Evolutionary conservation across 768 basidiomycete genomes (phyloP).

Genomic region (Butyriboletus loyo): DNA sequence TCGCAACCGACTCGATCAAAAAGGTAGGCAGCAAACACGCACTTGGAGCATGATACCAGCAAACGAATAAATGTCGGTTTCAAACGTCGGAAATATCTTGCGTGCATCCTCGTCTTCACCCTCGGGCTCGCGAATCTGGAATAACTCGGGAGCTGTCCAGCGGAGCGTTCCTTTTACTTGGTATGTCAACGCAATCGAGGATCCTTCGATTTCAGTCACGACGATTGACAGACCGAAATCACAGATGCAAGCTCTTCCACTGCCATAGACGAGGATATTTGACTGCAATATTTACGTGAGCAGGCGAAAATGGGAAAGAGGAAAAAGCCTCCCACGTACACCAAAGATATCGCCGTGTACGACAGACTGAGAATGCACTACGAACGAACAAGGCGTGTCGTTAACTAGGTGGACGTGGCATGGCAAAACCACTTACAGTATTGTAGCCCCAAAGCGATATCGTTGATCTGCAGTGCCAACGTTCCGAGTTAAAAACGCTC

Average conservation of each 20-base stretch:
- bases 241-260: constrained; percentile 40
- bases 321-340: constrained; percentile 2
- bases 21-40: background rate
- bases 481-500: background rate
- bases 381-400: background rate
- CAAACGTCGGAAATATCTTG: constrained; percentile 14
- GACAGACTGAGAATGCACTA: constrained; percentile 21
- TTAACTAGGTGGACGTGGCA: background rate
- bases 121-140: constrained; percentile 6
- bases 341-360: constrained; percentile 32
- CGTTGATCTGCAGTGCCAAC: constrained; percentile 16
- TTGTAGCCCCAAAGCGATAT: constrained; percentile 27
- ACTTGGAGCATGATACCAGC: constrained; percentile 26
- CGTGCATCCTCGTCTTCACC: background rate
- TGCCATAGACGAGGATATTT: constrained; percentile 44
- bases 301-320: background rate
- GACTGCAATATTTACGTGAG: constrained; percentile 23
- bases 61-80: constrained; percentile 40
- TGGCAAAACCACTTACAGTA: constrained; percentile 15
- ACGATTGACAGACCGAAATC: constrained; percentile 49
- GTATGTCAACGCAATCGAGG: constrained; percentile 32
- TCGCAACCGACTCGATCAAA: background rate
- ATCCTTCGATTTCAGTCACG: constrained; percentile 32
- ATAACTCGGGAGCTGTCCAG: constrained; percentile 47
- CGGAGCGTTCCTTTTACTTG: constrained; percentile 39